Evolutionary conservation across 805 yeast species (phyloP), one percentile per base, ranked within the genome.

Genomic region (Yamadazyma laniorum): DNA sequence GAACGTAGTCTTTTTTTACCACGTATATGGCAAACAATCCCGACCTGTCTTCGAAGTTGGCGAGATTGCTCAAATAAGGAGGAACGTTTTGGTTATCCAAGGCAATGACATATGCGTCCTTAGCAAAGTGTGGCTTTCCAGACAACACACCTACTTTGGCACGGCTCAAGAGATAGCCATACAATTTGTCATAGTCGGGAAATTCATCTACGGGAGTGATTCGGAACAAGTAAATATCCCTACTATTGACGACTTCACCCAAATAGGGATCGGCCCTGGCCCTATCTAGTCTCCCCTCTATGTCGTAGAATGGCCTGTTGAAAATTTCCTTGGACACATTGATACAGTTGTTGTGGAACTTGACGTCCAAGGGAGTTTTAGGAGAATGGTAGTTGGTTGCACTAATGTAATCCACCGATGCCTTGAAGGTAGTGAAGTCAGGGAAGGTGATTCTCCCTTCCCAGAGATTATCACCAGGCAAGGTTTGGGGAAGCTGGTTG

Each of bases 221-320:
- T 42, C 75, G 72, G 25, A 77, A 63, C 14, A 82, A 48, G 14
- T 69, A 74, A 16, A 85, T 51, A 51, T 79, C 79, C 48, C 85
- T 67, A 1, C 80, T 61, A 6, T 56, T 48, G 1, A 65, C 49
- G 14, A 78, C 67, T 44, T 72, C 70, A 18, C 55, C 46, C 43
- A 86, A 58, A 52, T 86, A 86, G 9, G 62, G 63, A 37, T 73
- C 77, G 1, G 88, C 95, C 35, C 61, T 66, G 5, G 45, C 39
- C 3, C 65, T 52, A 49, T 76, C 80, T 31, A 87, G 65, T 39
- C 88, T 67, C 3, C 95, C 95, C 43, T 77, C 81, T 31, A 85
- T 60, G 21, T 63, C 62, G 47, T 80, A 57, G 25, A 58, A 47
- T 29, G 51, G 35, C 14, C 46, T 40, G 23, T 44, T 38, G 39